Evolutionary conservation across 495 filamentous ascomycete genomes (phyloP).

Genomic region (Penicillium cataractarum): DNA sequence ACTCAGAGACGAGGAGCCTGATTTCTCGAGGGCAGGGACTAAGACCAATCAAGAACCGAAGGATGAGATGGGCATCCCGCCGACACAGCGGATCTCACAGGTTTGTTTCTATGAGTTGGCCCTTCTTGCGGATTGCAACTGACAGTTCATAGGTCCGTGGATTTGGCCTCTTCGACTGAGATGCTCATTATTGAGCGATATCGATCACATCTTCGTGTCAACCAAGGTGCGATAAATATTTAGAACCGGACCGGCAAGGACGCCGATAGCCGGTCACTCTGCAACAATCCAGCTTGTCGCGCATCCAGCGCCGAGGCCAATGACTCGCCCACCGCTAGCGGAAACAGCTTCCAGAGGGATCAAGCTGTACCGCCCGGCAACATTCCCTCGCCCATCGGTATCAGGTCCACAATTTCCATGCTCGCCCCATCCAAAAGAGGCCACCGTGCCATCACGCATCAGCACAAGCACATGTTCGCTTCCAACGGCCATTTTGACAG

Average conservation of each 20-base stretch:
- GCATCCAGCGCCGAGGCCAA: slow-evolving; percentile 76
- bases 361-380: slow-evolving; percentile 64
- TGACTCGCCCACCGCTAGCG: slow-evolving; percentile 36
- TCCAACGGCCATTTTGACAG: slow-evolving; percentile 69
- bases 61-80: slow-evolving; percentile 49
- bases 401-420: slow-evolving; percentile 91
- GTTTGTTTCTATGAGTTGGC: slow-evolving; percentile 26
- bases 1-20: slow-evolving; percentile 33
- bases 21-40: slow-evolving; percentile 22
- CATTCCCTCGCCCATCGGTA: slow-evolving; percentile 61
- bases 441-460: slow-evolving; percentile 58
- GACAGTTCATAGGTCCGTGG: slow-evolving; percentile 39
- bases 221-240: neutral
- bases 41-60: slow-evolving; percentile 14
- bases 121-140: neutral
- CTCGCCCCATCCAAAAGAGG: slow-evolving; percentile 94
- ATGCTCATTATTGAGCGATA: neutral
- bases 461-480: slow-evolving; percentile 85
- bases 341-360: slow-evolving; percentile 46
- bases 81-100: slow-evolving; percentile 56
- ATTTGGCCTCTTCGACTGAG: slow-evolving; percentile 51
- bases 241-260: neutral
- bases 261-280: slow-evolving; percentile 23
- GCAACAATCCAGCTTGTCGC: slow-evolving; percentile 82
- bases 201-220: neutral